Evolutionary conservation across 2,329 filamentous ascomycete species (phyloP).

Genomic region (Fusarium solani-melongenae): DNA sequence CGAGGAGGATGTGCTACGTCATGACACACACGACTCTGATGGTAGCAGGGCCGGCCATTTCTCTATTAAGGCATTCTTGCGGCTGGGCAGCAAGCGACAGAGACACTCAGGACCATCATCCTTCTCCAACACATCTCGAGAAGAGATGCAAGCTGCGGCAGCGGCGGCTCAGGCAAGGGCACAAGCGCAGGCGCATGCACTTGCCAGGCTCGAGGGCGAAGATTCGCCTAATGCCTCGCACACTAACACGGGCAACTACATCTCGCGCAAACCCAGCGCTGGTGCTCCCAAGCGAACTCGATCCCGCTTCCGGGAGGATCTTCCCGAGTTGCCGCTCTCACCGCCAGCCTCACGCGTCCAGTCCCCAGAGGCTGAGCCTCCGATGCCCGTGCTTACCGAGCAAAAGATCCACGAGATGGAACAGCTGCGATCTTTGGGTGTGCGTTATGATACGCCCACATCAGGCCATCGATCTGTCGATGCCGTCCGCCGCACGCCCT

Average conservation of each 20-base stretch:
- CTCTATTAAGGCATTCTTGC: constrained; percentile 81
- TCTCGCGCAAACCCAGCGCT: constrained; percentile 50
- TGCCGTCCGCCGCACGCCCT: constrained; percentile 32
- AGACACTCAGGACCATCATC: constrained; percentile 73
- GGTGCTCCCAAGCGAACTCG: constrained; percentile 79
- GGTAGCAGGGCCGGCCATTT: constrained; percentile 55
- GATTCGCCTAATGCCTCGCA: constrained; percentile 37
- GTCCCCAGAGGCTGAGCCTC: constrained; percentile 74
- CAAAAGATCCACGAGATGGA: constrained; percentile 40
- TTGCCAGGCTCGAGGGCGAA: constrained; percentile 50
- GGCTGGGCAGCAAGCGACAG: constrained; percentile 71
- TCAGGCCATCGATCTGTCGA: constrained; percentile 56
- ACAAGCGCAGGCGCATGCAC: constrained; percentile 47
- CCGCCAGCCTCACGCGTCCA: constrained; percentile 85
- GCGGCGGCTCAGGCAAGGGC: constrained; percentile 43
- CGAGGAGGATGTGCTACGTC: constrained; percentile 62
- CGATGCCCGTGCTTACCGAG: constrained; percentile 49
- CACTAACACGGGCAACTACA: constrained; percentile 37
- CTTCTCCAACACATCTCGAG: constrained; percentile 92
- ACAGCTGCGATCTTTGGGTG: constrained; percentile 40
- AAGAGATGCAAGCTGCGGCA: constrained; percentile 73
- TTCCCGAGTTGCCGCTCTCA: constrained; percentile 88
- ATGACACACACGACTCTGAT: constrained; percentile 68
- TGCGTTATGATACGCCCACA: constrained; percentile 58
- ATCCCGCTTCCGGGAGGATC: constrained; percentile 91